Percentiles rank a stretch among this genome's conserved stretches.
Conservation (phyloP, 371 early-diverging fungal species). For the Cokeromyces recurvatus region DNA sequence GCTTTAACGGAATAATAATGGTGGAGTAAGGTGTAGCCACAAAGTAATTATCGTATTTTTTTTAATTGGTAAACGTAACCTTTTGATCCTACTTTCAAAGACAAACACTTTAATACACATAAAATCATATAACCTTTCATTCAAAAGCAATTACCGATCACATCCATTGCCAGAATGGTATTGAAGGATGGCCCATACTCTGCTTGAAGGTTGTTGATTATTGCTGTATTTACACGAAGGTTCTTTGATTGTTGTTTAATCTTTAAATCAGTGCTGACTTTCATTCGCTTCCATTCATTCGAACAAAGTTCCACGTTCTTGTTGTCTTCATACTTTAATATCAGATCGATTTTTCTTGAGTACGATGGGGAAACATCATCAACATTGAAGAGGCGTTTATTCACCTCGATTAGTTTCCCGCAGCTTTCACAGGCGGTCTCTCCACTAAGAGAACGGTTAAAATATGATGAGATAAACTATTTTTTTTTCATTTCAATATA, state of each 20-base stretch:
- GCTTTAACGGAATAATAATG: too few relatives aligned
- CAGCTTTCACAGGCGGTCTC: too few relatives aligned
- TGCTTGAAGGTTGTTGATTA: too few relatives aligned
- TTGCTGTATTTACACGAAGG: not conserved
- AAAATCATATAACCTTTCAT: not conserved
- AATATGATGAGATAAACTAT: too few relatives aligned
- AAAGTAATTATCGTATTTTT: too few relatives aligned
- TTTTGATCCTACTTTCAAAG: too few relatives aligned
- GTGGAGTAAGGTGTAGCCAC: too few relatives aligned
- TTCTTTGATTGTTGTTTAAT: slow-evolving; percentile 4
- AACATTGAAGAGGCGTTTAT: not conserved
- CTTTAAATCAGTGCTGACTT: not conserved
- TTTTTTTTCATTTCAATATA: too few relatives aligned
- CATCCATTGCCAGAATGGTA: not conserved
- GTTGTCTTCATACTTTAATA: not conserved
- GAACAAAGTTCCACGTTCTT: not conserved
- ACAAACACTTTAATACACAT: too few relatives aligned
- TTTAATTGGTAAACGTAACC: too few relatives aligned
- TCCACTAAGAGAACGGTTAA: too few relatives aligned
- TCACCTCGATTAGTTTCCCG: not conserved
- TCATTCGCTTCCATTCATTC: slow-evolving; percentile 2
- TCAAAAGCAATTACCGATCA: not conserved
- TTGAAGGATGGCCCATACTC: too few relatives aligned
- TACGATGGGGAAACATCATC: not conserved
- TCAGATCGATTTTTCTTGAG: not conserved